Conservation (phyloP, 768 basidiomycete genomes). For the Cystobasidium tubakii region DNA sequence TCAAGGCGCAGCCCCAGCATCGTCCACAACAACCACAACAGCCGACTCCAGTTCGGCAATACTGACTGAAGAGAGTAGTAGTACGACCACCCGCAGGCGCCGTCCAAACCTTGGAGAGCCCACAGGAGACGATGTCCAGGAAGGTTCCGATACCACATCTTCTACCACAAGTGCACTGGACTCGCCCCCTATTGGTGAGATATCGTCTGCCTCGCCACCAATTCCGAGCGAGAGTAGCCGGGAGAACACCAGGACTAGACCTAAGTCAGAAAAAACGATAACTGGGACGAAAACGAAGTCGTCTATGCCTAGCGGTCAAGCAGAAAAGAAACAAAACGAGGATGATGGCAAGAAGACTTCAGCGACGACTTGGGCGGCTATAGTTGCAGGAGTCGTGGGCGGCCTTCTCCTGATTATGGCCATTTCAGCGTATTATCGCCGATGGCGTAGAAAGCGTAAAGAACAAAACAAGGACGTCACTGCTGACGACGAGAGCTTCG, state of each 20-base stretch:
- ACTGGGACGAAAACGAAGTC: background rate
- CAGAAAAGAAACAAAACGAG: too few relatives aligned
- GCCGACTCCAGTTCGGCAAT: background rate
- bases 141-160: background rate
- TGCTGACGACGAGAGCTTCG: conserved; percentile 7
- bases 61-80: background rate
- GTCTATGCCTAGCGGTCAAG: background rate
- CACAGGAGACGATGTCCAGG: background rate
- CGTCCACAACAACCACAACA: background rate
- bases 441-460: conserved; percentile 14
- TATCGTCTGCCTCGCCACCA: background rate
- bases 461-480: background rate
- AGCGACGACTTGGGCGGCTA: conserved; percentile 3
- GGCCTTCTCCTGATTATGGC: conserved; percentile 23
- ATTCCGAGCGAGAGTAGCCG: background rate
- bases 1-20: background rate
- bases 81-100: background rate
- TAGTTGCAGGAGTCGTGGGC: conserved; percentile 16
- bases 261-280: background rate
- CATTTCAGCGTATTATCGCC: conserved; percentile 22
- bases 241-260: background rate
- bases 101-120: background rate
- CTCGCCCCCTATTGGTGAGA: background rate
- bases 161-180: background rate
- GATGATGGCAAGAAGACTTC: background rate